Evolutionary conservation across 2,329 filamentous ascomycete genomes (phyloP).

Genomic region (Apiospora phragmitis): DNA sequence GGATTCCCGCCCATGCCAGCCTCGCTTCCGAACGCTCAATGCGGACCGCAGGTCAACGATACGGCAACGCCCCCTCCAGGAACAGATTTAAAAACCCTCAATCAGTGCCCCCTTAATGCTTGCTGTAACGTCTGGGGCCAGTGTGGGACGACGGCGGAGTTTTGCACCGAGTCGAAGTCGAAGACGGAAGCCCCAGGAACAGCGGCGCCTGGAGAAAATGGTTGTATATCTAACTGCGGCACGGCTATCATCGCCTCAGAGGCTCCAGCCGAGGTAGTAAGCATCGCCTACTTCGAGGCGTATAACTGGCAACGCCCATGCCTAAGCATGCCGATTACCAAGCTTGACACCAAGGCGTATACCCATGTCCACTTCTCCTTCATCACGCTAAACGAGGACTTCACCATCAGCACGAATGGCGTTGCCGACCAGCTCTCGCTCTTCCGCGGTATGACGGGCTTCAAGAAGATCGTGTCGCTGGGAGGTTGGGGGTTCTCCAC

Average conservation of each 20-base stretch:
- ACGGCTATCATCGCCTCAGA: constrained; percentile 22
- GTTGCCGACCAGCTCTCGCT: constrained; percentile 34
- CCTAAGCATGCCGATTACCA: too few species aligned
- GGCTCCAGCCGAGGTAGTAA: neutral
- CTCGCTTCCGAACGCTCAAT: constrained; percentile 31
- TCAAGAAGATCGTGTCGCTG: too few species aligned
- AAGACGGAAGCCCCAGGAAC: constrained; percentile 32
- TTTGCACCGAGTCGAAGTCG: constrained; percentile 32
- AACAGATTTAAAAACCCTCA: too few species aligned
- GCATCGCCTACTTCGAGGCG: constrained; percentile 36
- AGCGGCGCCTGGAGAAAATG: constrained; percentile 26
- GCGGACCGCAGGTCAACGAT: constrained; percentile 26
- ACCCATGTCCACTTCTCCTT: too few species aligned
- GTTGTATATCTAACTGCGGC: constrained; percentile 37
- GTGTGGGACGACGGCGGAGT: constrained; percentile 36
- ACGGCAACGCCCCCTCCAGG: neutral
- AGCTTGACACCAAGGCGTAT: too few species aligned
- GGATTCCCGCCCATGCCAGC: constrained; percentile 38
- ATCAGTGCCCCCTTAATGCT: constrained; percentile 9
- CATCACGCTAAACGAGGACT: too few species aligned
- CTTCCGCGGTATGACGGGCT: too few species aligned
- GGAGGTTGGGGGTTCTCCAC: constrained; percentile 43
- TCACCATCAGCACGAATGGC: constrained; percentile 25
- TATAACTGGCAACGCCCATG: constrained; percentile 27
- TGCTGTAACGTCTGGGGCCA: constrained; percentile 28